phyloP scores from a whole-genome alignment of 441 rosid species.

The Gossypium gossypioides region DNA sequence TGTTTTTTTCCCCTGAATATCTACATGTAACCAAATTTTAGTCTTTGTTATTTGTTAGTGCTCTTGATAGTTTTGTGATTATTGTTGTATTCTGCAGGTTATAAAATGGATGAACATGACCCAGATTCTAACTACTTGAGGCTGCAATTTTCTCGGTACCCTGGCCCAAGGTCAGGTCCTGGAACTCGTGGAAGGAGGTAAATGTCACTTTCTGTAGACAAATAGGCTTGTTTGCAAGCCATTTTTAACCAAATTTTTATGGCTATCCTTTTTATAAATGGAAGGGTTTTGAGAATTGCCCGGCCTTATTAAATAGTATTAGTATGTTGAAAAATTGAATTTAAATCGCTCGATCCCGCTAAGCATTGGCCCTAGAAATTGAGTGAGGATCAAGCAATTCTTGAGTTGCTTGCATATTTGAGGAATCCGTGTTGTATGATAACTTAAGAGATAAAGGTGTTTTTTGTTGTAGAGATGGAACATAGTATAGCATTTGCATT shows the following conservation, averaged over 20 bases:
- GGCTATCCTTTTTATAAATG: constrained; percentile 14
- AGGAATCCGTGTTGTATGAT: constrained; percentile 8
- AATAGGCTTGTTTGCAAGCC: constrained; percentile 18
- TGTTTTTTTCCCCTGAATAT: neutral
- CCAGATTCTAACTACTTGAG: constrained; percentile 53
- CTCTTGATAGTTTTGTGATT: neutral
- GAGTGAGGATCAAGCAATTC: constrained; percentile 1
- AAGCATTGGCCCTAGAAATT: neutral
- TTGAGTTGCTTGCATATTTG: constrained; percentile 6
- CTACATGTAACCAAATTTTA: neutral
- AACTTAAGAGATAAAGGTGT: neutral
- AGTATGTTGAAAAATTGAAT: constrained; percentile 8
- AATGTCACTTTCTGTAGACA: constrained; percentile 14
- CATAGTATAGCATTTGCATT: neutral
- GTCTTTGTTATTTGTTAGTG: neutral
- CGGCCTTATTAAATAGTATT: constrained; percentile 15
- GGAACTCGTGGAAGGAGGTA: constrained; percentile 58
- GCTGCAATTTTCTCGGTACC: constrained; percentile 61
- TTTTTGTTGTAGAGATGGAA: neutral
- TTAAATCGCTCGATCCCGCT: neutral
- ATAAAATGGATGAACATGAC: constrained; percentile 62
- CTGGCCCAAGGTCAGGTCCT: constrained; percentile 53
- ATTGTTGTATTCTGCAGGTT: constrained; percentile 35
- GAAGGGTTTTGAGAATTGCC: constrained; percentile 22
- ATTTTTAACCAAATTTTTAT: constrained; percentile 10